A percentile compares a stretch with the other conserved stretches of the same genome.
phyloP scores from a whole-genome alignment of 2,329 filamentous ascomycete genomes.

The Epichloe brachyelytri region DNA sequence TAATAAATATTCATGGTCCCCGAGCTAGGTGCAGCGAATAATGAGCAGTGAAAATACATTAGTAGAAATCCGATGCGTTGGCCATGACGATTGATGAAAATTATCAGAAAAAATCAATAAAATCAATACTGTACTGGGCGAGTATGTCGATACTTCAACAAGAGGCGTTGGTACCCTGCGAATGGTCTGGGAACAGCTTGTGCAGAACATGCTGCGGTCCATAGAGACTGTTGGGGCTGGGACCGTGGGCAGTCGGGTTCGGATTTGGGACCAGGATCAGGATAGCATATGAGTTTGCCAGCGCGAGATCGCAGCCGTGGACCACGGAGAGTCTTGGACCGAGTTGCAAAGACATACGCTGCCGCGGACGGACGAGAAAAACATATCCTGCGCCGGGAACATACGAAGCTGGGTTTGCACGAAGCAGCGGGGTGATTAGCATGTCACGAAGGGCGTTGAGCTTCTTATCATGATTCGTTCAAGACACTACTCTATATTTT shows the following conservation, averaged over 20 bases:
- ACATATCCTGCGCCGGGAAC: conserved; percentile 15
- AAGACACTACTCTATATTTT: background rate
- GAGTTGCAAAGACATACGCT: conserved; percentile 20
- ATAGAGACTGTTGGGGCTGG: conserved; percentile 16
- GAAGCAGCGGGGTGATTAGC: background rate
- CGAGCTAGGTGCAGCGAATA: too few relatives aligned
- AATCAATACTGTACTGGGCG: too few relatives aligned
- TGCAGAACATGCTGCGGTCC: conserved; percentile 10
- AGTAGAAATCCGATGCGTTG: too few relatives aligned
- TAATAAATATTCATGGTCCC: too few relatives aligned
- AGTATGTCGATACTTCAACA: too few relatives aligned
- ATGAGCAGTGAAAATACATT: too few relatives aligned
- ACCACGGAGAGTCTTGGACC: conserved; percentile 17
- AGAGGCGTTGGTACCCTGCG: too few relatives aligned
- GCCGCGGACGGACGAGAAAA: conserved; percentile 17
- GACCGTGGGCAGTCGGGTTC: conserved; percentile 13
- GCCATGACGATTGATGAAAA: too few relatives aligned
- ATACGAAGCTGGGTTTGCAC: conserved; percentile 7
- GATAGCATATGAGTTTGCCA: conserved; percentile 27
- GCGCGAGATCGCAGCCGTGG: conserved; percentile 21
- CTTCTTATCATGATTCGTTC: background rate
- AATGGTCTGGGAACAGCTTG: too few relatives aligned
- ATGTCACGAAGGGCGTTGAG: background rate
- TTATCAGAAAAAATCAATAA: too few relatives aligned
- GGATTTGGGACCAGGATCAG: conserved; percentile 21